Evolutionary conservation across 768 basidiomycete species (phyloP), one percentile per base, ranked within the genome.

Genomic region (Filobasidium floriforme): DNA sequence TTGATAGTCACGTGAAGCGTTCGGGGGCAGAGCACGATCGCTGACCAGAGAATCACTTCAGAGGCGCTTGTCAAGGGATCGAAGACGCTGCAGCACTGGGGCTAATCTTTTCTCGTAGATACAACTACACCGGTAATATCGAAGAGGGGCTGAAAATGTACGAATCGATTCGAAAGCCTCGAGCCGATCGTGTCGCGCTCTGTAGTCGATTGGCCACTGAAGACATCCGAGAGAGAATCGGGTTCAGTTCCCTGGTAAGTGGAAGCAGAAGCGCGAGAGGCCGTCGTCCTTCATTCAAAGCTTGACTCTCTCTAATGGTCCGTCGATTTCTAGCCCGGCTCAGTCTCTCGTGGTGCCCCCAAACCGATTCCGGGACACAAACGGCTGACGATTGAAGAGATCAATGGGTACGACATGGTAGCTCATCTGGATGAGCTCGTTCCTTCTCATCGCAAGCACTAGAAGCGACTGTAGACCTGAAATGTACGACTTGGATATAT

Each of bases 141-240:
- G 57, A 44, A 26, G 65, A 68, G 18, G 72, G 72, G 41, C 46
- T 72, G 29, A 59, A 62, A 65, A 59, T 72, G 49, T 73, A 73
- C 55, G 67, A 73, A 60, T 55, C 60, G 41, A 63, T 73, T 49
- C 59, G 72, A 24, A 70, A 73, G 57, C 67, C 69, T 11, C 64
- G 72, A 18, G 72, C 72, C 28, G 70, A 70, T 19, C 49, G 69
- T 19, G 72, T 73, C 22, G 71, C 71, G 41, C 54, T 29, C 12
- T 68, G 69, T 19, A 66, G 63, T 14, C 37, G 52, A 11, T 43
- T 68, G 28, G 72, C 72, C 22, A 70, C 71, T 1, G 72, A 73
- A 51, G 68, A 73, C 60, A 70, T 73, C 61, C 66, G 69, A 41
- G 72, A 73, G 64, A 46, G 72, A 22, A 73, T 73, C 60, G 72